Percentiles rank a stretch among this genome's conserved stretches.
These are phyloP conservation scores for Trametes pubescens DNA, from an alignment of 1,284 basidiomycete species.

Conservation along the genomic window DNA sequence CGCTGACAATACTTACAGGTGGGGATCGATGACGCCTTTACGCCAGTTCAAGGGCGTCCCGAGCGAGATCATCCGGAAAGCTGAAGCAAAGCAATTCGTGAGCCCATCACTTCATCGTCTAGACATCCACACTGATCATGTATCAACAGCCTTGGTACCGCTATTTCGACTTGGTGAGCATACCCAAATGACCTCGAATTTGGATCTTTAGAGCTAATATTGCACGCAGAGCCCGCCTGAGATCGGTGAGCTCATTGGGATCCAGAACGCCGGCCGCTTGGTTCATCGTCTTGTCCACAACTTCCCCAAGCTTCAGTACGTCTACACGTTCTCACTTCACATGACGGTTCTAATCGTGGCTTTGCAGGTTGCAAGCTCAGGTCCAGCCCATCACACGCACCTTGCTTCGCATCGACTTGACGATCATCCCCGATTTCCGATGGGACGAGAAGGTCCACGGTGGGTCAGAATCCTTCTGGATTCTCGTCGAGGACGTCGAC, in stretches of 20 bases:
- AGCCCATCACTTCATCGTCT: slow-evolving; percentile 39
- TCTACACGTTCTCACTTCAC: slow-evolving; percentile 30
- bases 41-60: slow-evolving; percentile 95
- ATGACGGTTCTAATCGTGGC: neutral
- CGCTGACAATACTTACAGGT: slow-evolving; percentile 57
- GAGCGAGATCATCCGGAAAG: slow-evolving; percentile 87
- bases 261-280: slow-evolving; percentile 90
- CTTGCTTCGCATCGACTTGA: slow-evolving; percentile 87
- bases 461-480: slow-evolving; percentile 87
- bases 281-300: slow-evolving; percentile 96
- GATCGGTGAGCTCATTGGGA: slow-evolving; percentile 93
- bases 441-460: slow-evolving; percentile 98
- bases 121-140: slow-evolving; percentile 4
- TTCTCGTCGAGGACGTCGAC: slow-evolving; percentile 96
- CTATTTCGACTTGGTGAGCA: slow-evolving; percentile 86
- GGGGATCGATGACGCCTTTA: slow-evolving; percentile 97
- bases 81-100: slow-evolving; percentile 97
- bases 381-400: slow-evolving; percentile 94
- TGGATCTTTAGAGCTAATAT: slow-evolving; percentile 2
- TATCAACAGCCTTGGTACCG: slow-evolving; percentile 86
- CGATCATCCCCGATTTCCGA: slow-evolving; percentile 94
- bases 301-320: slow-evolving; percentile 94
- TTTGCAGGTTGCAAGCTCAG: slow-evolving; percentile 82
- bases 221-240: slow-evolving; percentile 71
- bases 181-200: neutral